These are phyloP conservation scores for Tylopilus sp. DNA, from an alignment of 768 basidiomycete species.

Conservation along the genomic window DNA sequence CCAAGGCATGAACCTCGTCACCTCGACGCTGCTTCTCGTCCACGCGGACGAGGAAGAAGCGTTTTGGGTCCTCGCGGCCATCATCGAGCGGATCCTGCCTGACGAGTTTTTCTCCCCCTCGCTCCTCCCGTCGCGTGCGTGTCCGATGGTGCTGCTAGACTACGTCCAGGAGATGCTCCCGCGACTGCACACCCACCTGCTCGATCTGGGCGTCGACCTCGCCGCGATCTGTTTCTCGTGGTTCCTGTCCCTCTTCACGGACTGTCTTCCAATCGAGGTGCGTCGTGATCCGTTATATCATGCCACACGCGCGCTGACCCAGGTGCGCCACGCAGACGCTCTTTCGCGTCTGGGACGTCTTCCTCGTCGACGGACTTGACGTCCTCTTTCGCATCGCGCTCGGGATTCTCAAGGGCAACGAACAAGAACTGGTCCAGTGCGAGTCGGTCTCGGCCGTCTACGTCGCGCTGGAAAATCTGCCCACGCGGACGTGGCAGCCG, in stretches of 20 bases:
- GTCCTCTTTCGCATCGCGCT: constrained; percentile 89
- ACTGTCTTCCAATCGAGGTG: constrained; percentile 94
- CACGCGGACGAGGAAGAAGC: constrained; percentile 96
- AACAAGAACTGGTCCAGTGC: constrained; percentile 78
- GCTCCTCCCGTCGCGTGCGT: constrained; percentile 88
- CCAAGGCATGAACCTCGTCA: constrained; percentile 94
- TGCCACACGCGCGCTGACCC: not conserved
- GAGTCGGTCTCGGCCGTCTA: constrained; percentile 88
- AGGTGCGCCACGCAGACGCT: constrained; percentile 73
- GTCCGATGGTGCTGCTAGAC: constrained; percentile 86
- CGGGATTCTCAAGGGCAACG: constrained; percentile 79
- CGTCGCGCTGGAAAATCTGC: constrained; percentile 82
- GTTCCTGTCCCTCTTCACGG: constrained; percentile 95
- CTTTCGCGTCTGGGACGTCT: constrained; percentile 94
- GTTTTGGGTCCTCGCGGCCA: constrained; percentile 89
- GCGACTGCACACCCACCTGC: constrained; percentile 71
- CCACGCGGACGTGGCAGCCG: constrained; percentile 91
- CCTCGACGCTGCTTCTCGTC: constrained; percentile 89
- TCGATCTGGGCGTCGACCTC: constrained; percentile 81
- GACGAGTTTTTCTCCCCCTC: constrained; percentile 93
- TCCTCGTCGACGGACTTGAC: constrained; percentile 89
- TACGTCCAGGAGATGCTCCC: constrained; percentile 79
- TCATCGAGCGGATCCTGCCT: constrained; percentile 86
- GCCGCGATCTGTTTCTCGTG: constrained; percentile 97
- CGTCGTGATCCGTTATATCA: constrained; percentile 10